Evolutionary conservation across 176 grass and related monocot species (phyloP), one percentile per base, ranked within the genome.

Genomic region (Carex littledalei): DNA sequence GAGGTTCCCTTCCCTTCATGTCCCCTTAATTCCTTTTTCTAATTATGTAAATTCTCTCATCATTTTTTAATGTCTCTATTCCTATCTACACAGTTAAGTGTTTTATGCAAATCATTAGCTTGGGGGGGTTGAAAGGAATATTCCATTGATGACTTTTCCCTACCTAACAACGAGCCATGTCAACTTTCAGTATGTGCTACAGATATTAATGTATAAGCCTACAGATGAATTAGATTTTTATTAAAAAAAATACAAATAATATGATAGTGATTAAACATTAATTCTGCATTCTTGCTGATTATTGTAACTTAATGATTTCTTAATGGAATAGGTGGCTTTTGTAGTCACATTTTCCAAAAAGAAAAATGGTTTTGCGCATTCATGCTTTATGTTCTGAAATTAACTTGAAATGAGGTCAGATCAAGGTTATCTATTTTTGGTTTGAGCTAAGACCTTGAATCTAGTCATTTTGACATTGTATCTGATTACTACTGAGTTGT

Each of bases 1-100:
- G 55, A 95, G 91, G 94, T 97, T 69, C 17, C 20, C 8, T 72
- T 21, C 37, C 43, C 37, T 58, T 31, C 52, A 79, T 6, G 29
- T 35, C 22, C 75, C 22, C 9, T 79, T 26, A 26, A 79, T 79
- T 57, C 12, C 18, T 43, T 24, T 18, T 35, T 43, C 15, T 78
- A 15, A 50, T 56, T 43, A 32, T 78, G 12, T 78, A 10, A 55
- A 56, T 78, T 32, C 56, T 78, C 8, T 56, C 21, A 56, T 17
- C 22, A 56, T 54, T 24, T 24, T 26, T 54, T 53, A 5, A 31
- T 78, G 74, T 17, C 55, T 54, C 12, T 13, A 56, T 55, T 55
- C 73, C 22, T 31, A 55, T 55, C 47, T 31, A 55, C 49, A 74
- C 43, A 74, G 4, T 34, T 34, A 34, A 67, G 64, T 8, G 8